Conservation (phyloP, 352 stramenopile genomes). For the Phytophthora hybrid region DNA sequence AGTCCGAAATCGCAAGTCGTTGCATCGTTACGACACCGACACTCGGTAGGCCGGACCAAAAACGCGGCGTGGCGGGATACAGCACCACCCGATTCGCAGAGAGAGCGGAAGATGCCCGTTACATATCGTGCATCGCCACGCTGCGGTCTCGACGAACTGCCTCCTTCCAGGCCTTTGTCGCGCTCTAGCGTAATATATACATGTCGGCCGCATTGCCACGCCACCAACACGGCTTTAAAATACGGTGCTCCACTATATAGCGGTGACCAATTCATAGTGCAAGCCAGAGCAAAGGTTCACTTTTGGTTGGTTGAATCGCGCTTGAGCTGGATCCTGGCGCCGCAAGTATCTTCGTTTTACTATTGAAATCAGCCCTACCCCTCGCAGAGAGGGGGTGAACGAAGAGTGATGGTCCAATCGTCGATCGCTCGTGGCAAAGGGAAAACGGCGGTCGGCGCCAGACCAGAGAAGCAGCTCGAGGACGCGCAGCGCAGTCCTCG, state of each 20-base stretch:
- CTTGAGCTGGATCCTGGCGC: constrained; percentile 12
- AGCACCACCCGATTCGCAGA: constrained; percentile 35
- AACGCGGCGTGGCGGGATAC: constrained; percentile 22
- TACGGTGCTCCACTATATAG: no score
- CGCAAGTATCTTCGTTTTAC: constrained; percentile 14
- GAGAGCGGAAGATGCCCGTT: constrained; percentile 35
- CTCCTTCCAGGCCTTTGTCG: not conserved
- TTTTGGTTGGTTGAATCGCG: not conserved
- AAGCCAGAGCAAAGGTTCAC: constrained; percentile 15
- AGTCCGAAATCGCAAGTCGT: constrained; percentile 22
- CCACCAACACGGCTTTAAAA: not conserved
- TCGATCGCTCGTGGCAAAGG: constrained; percentile 36
- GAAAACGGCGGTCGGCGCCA: constrained; percentile 40
- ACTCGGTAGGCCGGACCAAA: constrained; percentile 35
- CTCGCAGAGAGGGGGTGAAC: constrained; percentile 15
- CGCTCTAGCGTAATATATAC: not conserved
- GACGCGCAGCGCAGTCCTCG: constrained; percentile 29
- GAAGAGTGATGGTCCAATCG: constrained; percentile 41
- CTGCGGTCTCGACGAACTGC: not conserved
- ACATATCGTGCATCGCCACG: constrained; percentile 9
- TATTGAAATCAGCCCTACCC: constrained; percentile 35
- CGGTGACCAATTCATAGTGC: not conserved
- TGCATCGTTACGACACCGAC: constrained; percentile 27
- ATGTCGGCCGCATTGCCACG: not conserved
- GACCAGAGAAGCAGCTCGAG: constrained; percentile 39